Evolutionary conservation across 2,329 filamentous ascomycete species (phyloP), one percentile per base, ranked within the genome.

Genomic region (Cladophialophora chaetospira): DNA sequence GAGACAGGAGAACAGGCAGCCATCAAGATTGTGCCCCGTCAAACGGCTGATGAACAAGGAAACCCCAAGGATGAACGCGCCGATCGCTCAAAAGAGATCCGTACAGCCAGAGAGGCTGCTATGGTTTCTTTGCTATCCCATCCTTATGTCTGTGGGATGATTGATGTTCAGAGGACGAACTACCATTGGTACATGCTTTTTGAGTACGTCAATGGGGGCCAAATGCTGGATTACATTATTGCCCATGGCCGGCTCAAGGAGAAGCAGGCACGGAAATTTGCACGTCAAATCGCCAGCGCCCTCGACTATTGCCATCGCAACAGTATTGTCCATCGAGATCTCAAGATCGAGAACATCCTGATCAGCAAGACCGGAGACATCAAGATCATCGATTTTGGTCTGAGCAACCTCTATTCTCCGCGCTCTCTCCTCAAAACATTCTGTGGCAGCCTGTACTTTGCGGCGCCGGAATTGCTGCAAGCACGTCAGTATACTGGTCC

Each of bases 131-230:
- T 99, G 45, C 83, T 97, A 55, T 91, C 91, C 69, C 94, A 97
- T 69, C 94, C 93, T 11, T 95, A 96, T 70, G 95, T 99, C 57
- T 97, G 94, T 72, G 91, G 89, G 57, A 89, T 99, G 82, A 86
- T 91, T 64, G 94, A 99, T 75, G 91, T 97, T 23, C 88, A 97
- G 55, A 88, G 92, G 56, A 97, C 94, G 48, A 93, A 94, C 69
- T 94, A 97, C 72, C 94, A 99, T 74, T 99, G 94, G 94, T 99
- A 99, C 75, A 99, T 99, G 94, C 85, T 99, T 49, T 99, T 96
- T 70, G 94, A 99, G 76, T 97, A 94, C 72, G 94, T 99, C 73
- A 97, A 99, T 70, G 94, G 94, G 45, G 94, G 94, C 15, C 94
- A 99, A 76, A 97, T 99, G 94, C 85, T 99, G 60, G 94, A 99